These are phyloP conservation scores for Trichophyton verrucosum DNA, from an alignment of 2,329 filamentous ascomycete species.

Conservation along the genomic window DNA sequence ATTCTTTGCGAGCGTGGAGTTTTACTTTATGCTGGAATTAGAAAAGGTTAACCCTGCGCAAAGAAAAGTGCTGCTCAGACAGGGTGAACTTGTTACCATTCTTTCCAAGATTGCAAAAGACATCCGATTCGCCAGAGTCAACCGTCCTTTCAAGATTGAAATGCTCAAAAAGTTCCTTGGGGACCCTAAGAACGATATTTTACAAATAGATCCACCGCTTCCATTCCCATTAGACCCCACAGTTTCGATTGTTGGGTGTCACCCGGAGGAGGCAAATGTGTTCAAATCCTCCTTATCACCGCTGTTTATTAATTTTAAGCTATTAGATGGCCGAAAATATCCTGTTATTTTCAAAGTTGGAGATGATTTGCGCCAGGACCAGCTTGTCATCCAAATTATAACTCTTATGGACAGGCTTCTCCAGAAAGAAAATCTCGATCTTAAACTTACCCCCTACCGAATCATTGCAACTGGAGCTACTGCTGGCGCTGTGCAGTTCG, in stretches of 20 bases:
- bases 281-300: slow-evolving; percentile 94
- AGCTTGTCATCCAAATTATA: slow-evolving; percentile 94
- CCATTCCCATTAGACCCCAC: slow-evolving; percentile 80
- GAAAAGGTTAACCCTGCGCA: slow-evolving; percentile 61
- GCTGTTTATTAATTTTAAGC: slow-evolving; percentile 82
- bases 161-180: slow-evolving; percentile 70
- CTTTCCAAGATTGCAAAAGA: slow-evolving; percentile 82
- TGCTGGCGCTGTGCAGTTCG: slow-evolving; percentile 85
- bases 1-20: slow-evolving; percentile 85
- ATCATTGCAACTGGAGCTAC: slow-evolving; percentile 85
- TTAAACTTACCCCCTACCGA: slow-evolving; percentile 90
- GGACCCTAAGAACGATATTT: slow-evolving; percentile 81
- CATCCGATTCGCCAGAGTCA: slow-evolving; percentile 66
- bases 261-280: slow-evolving; percentile 73
- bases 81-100: slow-evolving; percentile 79
- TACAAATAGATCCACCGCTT: slow-evolving; percentile 70
- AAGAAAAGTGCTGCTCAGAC: slow-evolving; percentile 64
- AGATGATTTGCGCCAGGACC: slow-evolving; percentile 90
- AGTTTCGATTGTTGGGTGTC: slow-evolving; percentile 63
- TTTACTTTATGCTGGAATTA: slow-evolving; percentile 86
- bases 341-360: slow-evolving; percentile 95
- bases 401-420: slow-evolving; percentile 94
- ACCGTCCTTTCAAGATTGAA: slow-evolving; percentile 68
- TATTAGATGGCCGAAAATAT: slow-evolving; percentile 62
- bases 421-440: slow-evolving; percentile 88